Evolutionary conservation across 768 basidiomycete genomes (phyloP), one percentile per base, ranked within the genome.

Genomic region (Podaxis sp.): DNA sequence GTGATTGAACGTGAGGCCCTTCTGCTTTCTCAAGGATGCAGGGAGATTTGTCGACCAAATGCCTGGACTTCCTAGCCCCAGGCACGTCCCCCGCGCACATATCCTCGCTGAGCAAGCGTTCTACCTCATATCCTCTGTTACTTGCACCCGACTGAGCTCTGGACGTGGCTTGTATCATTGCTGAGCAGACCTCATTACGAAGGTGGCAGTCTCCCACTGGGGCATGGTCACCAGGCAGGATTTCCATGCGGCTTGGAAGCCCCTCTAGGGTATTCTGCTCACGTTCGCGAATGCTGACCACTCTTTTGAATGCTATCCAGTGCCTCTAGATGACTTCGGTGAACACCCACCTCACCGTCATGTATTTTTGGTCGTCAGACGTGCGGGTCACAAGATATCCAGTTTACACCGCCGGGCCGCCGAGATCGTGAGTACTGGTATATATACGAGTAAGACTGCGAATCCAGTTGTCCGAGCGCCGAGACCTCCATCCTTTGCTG

Each of bases 161-260:
- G 8, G 8, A 9, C 0, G 33, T 9, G 33, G 33, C 33, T 33
- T 2, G 8, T 33, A 33, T 13, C 54, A 39, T 3, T 22, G 19
- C 22, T 24, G 30, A 52, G 9, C 7, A 9, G 24, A 26, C 26
- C 17, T 11, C 48, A 9, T 52, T 39, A 52, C 51, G 22, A 40
- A 52, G 22, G 33, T 15, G 24, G 22, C 12, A 26, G 48, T n/a
- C 9, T 55, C 39, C 17, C n/a, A 24, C 36, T 13, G 46, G 19
- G 53, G 12, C 22, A 38, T 52, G 60, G 53, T 62, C 61, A 62
- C 26, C 42, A 9, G 61, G 61, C 51, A 46, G 19, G 24, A 30
- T 24, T 26, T 55, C 61, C 61, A 62, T 15, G 61, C 42, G 61
- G 61, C 36, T 22, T 13, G 19, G 52, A 55, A 62, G 53, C 53